Percentiles rank a stretch among this genome's conserved stretches.
Evolutionary conservation across 2,329 filamentous ascomycete species (phyloP).

Genomic region (Trichoderma atroviride): DNA sequence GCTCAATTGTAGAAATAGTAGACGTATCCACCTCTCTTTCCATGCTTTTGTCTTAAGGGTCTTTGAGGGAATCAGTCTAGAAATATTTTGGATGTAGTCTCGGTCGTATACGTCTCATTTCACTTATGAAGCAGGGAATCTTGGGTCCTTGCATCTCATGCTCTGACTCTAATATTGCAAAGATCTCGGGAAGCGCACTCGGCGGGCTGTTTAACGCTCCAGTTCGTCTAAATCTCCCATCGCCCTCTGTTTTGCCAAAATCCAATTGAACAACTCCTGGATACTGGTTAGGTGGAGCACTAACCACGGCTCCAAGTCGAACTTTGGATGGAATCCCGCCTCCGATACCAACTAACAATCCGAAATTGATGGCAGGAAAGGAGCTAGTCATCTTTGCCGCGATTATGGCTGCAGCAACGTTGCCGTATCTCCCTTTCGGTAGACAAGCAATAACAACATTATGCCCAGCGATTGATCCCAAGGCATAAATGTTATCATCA

Average conservation of each 20-base stretch:
- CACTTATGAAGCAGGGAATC: not conserved
- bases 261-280: slow-evolving; percentile 12
- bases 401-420: not conserved
- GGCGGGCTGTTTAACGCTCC: not conserved
- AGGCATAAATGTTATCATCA: not conserved
- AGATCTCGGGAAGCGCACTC: not conserved
- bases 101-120: not conserved
- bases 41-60: too few relatives aligned
- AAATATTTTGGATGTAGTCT: not conserved
- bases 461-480: not conserved
- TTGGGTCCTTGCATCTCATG: not conserved
- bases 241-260: not conserved
- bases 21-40: too few relatives aligned
- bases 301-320: slow-evolving; percentile 3
- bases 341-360: not conserved
- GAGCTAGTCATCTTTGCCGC: not conserved
- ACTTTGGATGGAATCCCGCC: not conserved
- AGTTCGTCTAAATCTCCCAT: not conserved
- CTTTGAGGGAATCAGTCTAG: too few relatives aligned
- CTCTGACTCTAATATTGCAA: not conserved
- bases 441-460: not conserved
- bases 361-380: not conserved
- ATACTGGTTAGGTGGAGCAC: not conserved
- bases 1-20: too few relatives aligned
- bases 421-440: not conserved